Evolutionary conservation across 768 basidiomycete genomes (phyloP), one percentile per base, ranked within the genome.

Genomic region (Kwoniella bestiolae): DNA sequence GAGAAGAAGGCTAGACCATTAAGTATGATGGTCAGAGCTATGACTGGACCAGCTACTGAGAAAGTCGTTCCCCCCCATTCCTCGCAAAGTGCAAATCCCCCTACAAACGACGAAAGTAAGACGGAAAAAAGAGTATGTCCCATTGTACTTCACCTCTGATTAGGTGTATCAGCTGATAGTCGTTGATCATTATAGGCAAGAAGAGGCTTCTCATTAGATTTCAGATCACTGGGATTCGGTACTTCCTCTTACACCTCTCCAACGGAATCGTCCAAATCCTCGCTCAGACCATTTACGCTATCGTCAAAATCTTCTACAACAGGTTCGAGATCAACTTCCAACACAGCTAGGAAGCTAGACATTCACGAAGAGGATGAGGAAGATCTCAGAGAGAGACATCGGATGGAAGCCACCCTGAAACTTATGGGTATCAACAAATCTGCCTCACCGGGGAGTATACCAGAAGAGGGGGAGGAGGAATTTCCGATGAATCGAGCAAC

Each of bases 321-420:
- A 28, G 44, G 41, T 9, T 11, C 50, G 55, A 8, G 11, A 28
- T 2, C 67, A 29, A 23, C 46, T n/a, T 34, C 53, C 56, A 14
- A 47, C 49, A 51, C 69, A 65, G 91, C 86, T 28, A 86, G 91
- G 56, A 92, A 94, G 80, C 82, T 94, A 38, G 92, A 94, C 65
- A 92, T 88, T 1, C 83, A 75, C 21, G 77, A 65, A 5, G 94
- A 97, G 80, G 94, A 98, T 73, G 95, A 97, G 65, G 92, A 97
- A 67, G 94, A 96, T 76, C 85, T 87, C 41, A 86, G 85, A 67
- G 93, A 95, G 81, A 85, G 94, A 60, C 93, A 94, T 78, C 86
- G 93, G 16, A 84, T 97, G 60, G 85, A 90, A 69, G 92, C 92
- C 16, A 92, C 92, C 28, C 91, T 98, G 90, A 91, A 92, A 79